Evolutionary conservation across 352 stramenopile species (phyloP), one percentile per base, ranked within the genome.

Genomic region (Lagenidium sp.): DNA sequence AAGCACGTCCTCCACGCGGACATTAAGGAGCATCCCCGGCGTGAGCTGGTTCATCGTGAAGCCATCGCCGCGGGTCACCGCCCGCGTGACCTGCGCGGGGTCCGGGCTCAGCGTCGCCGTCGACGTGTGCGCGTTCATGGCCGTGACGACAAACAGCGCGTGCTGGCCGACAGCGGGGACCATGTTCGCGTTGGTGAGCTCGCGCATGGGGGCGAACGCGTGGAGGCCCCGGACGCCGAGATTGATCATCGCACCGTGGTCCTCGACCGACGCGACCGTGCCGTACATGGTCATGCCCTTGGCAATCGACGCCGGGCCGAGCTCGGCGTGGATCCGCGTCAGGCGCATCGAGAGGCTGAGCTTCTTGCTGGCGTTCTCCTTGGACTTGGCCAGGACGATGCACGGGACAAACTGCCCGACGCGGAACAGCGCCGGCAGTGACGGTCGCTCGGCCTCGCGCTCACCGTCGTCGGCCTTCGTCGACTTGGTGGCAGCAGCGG

Each of bases 191-290:
- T 29, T 55, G 21, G 73, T 57, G 30, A 96, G 68, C 31, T 91
- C 70, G 39, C 79, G 91, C 55, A 54, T 63, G 4, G 80, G 79
- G 26, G 88, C 74, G 46, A 95, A 95, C 23, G 58, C 72, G 36
- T 68, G 82, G 38, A 84, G 65, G 7, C 67, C 88, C 41, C 68
- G 74, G 34, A 95, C 68, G 24, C 85, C 85, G 6, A 97, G 31
- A 68, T 96, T 95, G 32, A 98, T 59, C 19, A 98, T 78, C 24
- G 85, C 92, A 39, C 94, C 94, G 62, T 98, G 92, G 69, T 98
- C 92, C 63, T 98, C 90, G 1, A 97, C 57, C 2, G 76, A 95
- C 19, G 71, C 47, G 35, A 98, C 81, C 18, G 77, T 86, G 41
- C 87, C 93, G 39, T 92, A 74, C 28, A 98, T 48, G 4, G 75